Evolutionary conservation across 495 filamentous ascomycete species (phyloP).

Genomic region (Aspergillus homomorphus): DNA sequence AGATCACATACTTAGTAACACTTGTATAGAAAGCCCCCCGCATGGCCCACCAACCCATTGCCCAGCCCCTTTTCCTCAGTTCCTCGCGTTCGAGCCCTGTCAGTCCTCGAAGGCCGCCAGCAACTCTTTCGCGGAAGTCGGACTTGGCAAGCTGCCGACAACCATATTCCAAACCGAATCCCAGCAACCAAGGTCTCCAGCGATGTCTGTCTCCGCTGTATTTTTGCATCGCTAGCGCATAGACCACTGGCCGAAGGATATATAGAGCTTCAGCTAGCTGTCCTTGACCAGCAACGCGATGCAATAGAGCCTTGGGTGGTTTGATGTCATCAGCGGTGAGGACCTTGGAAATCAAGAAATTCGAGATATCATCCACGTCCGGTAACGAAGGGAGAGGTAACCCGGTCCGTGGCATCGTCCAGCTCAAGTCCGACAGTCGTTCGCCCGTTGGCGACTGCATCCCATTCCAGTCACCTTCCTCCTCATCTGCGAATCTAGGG

Average conservation of each 20-base stretch:
- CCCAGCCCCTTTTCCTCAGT: slow-evolving; percentile 79
- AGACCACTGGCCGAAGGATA: slow-evolving; percentile 83
- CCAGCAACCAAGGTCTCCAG: slow-evolving; percentile 91
- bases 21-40: slow-evolving; percentile 95
- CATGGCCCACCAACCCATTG: slow-evolving; percentile 91
- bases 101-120: slow-evolving; percentile 64
- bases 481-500: slow-evolving; percentile 58
- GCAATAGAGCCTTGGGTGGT: slow-evolving; percentile 76
- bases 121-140: slow-evolving; percentile 62
- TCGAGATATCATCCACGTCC: slow-evolving; percentile 71
- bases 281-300: slow-evolving; percentile 63
- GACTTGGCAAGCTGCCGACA: slow-evolving; percentile 78
- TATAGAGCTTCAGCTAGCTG: slow-evolving; percentile 85
- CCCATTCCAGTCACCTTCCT: slow-evolving; percentile 45
- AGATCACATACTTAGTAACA: slow-evolving; percentile 65
- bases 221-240: slow-evolving; percentile 79
- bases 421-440: slow-evolving; percentile 51
- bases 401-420: slow-evolving; percentile 95
- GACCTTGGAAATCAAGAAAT: slow-evolving; percentile 85
- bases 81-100: slow-evolving; percentile 88
- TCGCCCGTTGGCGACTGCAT: slow-evolving; percentile 49
- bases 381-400: slow-evolving; percentile 79
- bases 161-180: slow-evolving; percentile 80
- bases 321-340: slow-evolving; percentile 96
- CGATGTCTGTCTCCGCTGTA: slow-evolving; percentile 56